Evolutionary conservation across 2,329 filamentous ascomycete species (phyloP), one percentile per base, ranked within the genome.

Genomic region (Paecilomyces sp.): DNA sequence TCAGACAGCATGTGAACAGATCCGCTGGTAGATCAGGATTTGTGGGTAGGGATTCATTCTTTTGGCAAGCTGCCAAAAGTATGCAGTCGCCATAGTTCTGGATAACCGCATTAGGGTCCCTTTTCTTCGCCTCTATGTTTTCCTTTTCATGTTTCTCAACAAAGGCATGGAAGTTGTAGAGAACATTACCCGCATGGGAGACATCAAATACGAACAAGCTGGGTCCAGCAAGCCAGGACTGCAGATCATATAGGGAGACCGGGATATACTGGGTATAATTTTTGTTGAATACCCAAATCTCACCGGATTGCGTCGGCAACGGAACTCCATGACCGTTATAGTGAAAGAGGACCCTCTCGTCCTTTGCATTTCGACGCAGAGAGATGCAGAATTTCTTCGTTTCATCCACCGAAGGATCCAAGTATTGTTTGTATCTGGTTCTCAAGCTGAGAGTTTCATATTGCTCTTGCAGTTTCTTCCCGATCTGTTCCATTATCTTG

Each of bases 221-320:
- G 0, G 94, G 94, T 0, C 92, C 93, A 63, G 93, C 92, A 7
- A 99, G 85, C 94, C 94, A 99, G 60, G 90, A 88, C 75, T 97
- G 93, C 53, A 99, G 79, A 71, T 99, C 94, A 69, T 96, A 97
- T 8, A 99, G 80, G 0, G 93, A 96, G 52, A 99, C 90, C 0
- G 94, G 94, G 51, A 99, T 99, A 72, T 99, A 99, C 76, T 99
- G 94, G 0, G 94, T 99, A 73, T 97, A 99, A 66, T 91, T 97
- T 67, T 94, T 93, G 76, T 99, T 99, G 75, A 99, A 99, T 4
- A 97, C 95, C 94, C 94, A 99, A 22, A 99, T 96, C 74, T 99
- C 94, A 13, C 94, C 94, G 3, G 93, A 97, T 2, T 90, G 87
- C 0, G 94, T 99, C 2, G 94, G 94, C 70, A 97, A 91, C 1